phyloP scores from a whole-genome alignment of 495 filamentous ascomycete genomes.

The Xylaria bambusicola region DNA sequence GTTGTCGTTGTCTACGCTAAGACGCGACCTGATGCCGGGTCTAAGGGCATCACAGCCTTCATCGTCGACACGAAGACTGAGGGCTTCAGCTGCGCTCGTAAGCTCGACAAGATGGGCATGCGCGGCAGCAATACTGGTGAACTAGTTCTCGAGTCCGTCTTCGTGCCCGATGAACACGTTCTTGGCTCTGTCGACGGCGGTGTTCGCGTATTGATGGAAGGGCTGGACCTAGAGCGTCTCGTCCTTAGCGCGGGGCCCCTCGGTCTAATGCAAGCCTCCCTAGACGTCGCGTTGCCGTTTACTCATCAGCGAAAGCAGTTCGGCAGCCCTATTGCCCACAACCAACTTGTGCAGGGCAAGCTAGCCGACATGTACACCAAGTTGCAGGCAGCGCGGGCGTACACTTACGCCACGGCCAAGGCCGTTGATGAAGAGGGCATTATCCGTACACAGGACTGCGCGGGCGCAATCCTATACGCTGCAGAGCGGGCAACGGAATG shows the following conservation, averaged over 20 bases:
- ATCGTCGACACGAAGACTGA: slow-evolving; percentile 71
- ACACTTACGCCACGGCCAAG: slow-evolving; percentile 77
- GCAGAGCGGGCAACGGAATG: slow-evolving; percentile 91
- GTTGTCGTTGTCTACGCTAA: slow-evolving; percentile 93
- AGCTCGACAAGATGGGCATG: slow-evolving; percentile 98
- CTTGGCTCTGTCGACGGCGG: slow-evolving; percentile 80
- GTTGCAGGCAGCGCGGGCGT: slow-evolving; percentile 75
- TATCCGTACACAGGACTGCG: slow-evolving; percentile 87
- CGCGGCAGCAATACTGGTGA: slow-evolving; percentile 96
- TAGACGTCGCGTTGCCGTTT: slow-evolving; percentile 88
- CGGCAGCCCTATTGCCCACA: slow-evolving; percentile 80
- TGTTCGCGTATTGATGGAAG: slow-evolving; percentile 93
- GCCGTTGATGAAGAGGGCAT: slow-evolving; percentile 70
- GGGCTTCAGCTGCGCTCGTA: slow-evolving; percentile 85
- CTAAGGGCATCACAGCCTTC: slow-evolving; percentile 95
- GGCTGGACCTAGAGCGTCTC: slow-evolving; percentile 88
- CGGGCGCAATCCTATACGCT: slow-evolving; percentile 90
- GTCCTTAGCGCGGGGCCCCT: slow-evolving; percentile 91
- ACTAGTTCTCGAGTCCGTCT: slow-evolving; percentile 88
- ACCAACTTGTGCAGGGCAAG: slow-evolving; percentile 91
- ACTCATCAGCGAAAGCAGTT: slow-evolving; percentile 90
- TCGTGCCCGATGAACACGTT: slow-evolving; percentile 80
- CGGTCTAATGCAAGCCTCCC: slow-evolving; percentile 89
- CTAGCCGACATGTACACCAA: slow-evolving; percentile 98
- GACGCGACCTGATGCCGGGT: slow-evolving; percentile 75